Evolutionary conservation across 1,139 yeast genomes (phyloP), one percentile per base, ranked within the genome.

Genomic region (Debaryomyces robertsiae): DNA sequence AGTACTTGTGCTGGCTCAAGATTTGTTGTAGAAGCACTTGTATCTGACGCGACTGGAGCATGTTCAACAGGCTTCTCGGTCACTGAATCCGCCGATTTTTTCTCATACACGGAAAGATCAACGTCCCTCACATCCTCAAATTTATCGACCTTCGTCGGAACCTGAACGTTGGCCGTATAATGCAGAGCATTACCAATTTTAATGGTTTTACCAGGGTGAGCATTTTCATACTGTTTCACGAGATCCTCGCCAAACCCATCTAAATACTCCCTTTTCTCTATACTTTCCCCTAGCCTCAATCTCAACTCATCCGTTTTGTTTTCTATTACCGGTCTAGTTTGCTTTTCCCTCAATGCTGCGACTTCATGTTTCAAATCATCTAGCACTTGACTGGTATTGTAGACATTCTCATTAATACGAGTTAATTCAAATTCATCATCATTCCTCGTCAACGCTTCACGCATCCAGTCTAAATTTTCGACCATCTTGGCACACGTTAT

Each of bases 401-500:
- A 52, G 7, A 42, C 48, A 3, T 56, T 47, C 9, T 58, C 63
- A 25, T 43, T 55, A 19, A 68, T 52, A 27, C 58, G 48, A 6
- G 57, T 48, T 13, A 56, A 52, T 14, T 55, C 51, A 14, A 40
- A 36, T 3, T 44, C 38, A 7, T 42, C 40, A 3, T 48, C 49
- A 7, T 47, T 38, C 23, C 42, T 42, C 11, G 51, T 46, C 15
- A 59, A 43, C 2, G 52, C 50, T 32, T 52, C 55, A 24, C 58
- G 54, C 53, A 70, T 60, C 52, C 65, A 54, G 39, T 69, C 73
- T 35, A 60, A 50, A 39, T 63, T 66, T 42, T 73, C 77, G 15
- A 69, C 67, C 29, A 63, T 62, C 39, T 60, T 57, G 15, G 67
- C 67, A 42, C 71, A 67, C 17, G 62, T 67, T 15, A 71, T 58